Conservation (phyloP, 2,329 filamentous ascomycete genomes). For the Phyllosticta ampelicida region DNA sequence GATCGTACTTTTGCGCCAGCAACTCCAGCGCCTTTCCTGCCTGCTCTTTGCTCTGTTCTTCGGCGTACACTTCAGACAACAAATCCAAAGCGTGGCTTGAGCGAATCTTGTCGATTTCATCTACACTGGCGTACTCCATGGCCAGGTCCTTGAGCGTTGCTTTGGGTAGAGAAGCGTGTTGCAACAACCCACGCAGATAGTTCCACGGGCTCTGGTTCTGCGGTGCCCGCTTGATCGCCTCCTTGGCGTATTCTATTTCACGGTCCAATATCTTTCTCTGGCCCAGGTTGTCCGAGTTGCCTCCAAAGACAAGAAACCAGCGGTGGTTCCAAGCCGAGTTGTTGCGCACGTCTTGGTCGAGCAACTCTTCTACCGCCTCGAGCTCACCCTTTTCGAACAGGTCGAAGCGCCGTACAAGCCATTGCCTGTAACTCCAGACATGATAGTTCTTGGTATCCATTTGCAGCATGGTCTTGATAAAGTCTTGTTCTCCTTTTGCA, state of each 20-base stretch:
- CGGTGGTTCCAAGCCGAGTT: slow-evolving; percentile 98
- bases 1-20: slow-evolving; percentile 79
- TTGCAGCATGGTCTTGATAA: slow-evolving; percentile 69
- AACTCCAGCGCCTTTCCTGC: slow-evolving; percentile 62
- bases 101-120: slow-evolving; percentile 42
- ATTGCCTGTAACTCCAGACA: slow-evolving; percentile 90
- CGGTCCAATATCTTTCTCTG: slow-evolving; percentile 52
- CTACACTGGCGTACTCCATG: slow-evolving; percentile 41
- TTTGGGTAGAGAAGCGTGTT: slow-evolving; percentile 48
- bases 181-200: slow-evolving; percentile 69
- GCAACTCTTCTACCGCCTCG: slow-evolving; percentile 57
- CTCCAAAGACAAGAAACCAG: slow-evolving; percentile 81
- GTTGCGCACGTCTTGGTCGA: slow-evolving; percentile 77
- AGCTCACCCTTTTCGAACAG: slow-evolving; percentile 54
- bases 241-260: slow-evolving; percentile 55
- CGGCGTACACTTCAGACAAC: slow-evolving; percentile 55
- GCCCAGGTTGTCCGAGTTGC: slow-evolving; percentile 29
- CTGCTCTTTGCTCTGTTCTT: slow-evolving; percentile 44
- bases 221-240: slow-evolving; percentile 65
- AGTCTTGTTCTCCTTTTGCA: slow-evolving; percentile 57
- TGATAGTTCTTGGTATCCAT: slow-evolving; percentile 96
- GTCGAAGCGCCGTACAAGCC: slow-evolving; percentile 55
- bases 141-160: slow-evolving; percentile 44
- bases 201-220: slow-evolving; percentile 96
- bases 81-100: slow-evolving; percentile 58